A percentile compares a stretch with the other conserved stretches of the same genome.
Conservation (phyloP, 2,329 filamentous ascomycete species). For the Ascochyta fabae region DNA sequence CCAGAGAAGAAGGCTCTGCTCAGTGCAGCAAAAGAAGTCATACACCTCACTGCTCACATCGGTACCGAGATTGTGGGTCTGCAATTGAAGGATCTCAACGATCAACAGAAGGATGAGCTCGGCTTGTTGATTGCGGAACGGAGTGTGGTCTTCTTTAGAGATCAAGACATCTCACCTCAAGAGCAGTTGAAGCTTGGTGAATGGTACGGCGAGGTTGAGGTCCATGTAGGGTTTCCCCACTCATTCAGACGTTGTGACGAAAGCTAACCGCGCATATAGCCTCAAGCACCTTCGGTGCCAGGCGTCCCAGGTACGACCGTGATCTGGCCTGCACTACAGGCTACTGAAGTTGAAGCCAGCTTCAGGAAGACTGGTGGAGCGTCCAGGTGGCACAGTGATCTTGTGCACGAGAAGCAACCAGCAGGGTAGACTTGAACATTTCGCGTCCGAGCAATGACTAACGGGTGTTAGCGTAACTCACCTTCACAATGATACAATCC, state of each 20-base stretch:
- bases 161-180: slow-evolving; percentile 53
- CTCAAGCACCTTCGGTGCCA: slow-evolving; percentile 74
- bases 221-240: slow-evolving; percentile 63
- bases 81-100: slow-evolving; percentile 56
- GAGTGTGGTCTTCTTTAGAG: slow-evolving; percentile 59
- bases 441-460: background rate
- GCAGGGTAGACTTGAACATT: slow-evolving; percentile 56
- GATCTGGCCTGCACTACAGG: slow-evolving; percentile 73
- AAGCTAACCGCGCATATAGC: slow-evolving; percentile 51
- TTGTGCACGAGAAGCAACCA: slow-evolving; percentile 74
- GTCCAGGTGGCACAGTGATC: slow-evolving; percentile 72
- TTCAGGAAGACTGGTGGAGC: slow-evolving; percentile 73
- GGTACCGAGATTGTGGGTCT: slow-evolving; percentile 49
- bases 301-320: slow-evolving; percentile 68
- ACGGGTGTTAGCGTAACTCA: slow-evolving; percentile 61
- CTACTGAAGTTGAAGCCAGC: slow-evolving; percentile 64
- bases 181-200: slow-evolving; percentile 43
- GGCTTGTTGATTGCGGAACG: slow-evolving; percentile 50
- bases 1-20: slow-evolving; percentile 51
- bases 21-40: slow-evolving; percentile 52
- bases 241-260: background rate
- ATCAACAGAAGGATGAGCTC: slow-evolving; percentile 59
- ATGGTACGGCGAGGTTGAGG: slow-evolving; percentile 62
- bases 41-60: slow-evolving; percentile 46
- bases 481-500: slow-evolving; percentile 72